These are phyloP conservation scores for Mucuna pruriens DNA, from an alignment of 306 rosid genomes.

Conservation along the genomic window DNA sequence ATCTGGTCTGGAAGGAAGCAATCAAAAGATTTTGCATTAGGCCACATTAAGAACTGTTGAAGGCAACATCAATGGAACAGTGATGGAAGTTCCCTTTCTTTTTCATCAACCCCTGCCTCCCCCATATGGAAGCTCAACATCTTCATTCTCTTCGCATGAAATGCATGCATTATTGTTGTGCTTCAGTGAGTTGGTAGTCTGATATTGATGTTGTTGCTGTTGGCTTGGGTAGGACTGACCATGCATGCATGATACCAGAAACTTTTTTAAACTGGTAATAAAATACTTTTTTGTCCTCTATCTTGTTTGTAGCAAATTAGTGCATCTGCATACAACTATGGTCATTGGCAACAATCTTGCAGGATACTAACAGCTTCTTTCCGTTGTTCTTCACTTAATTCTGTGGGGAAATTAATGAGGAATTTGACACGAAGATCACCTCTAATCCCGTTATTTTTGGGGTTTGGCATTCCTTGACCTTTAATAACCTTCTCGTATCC, in stretches of 20 bases:
- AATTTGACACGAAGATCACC: slow-evolving; percentile 79
- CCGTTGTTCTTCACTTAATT: slow-evolving; percentile 63
- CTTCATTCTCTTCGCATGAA: slow-evolving; percentile 29
- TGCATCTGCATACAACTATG: slow-evolving; percentile 26
- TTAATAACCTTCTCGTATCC: slow-evolving; percentile 68
- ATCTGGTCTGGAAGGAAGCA: slow-evolving; percentile 37
- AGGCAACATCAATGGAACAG: slow-evolving; percentile 51
- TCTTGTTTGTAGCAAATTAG: slow-evolving; percentile 23
- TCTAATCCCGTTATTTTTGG: slow-evolving; percentile 54
- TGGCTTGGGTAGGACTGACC: neutral
- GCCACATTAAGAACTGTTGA: slow-evolving; percentile 61
- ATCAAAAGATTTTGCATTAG: slow-evolving; percentile 53
- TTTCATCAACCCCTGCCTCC: slow-evolving; percentile 47
- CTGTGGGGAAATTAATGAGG: slow-evolving; percentile 63
- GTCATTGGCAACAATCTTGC: slow-evolving; percentile 56
- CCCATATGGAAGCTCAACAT: slow-evolving; percentile 41
- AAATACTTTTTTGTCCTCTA: neutral
- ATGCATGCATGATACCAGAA: slow-evolving; percentile 17
- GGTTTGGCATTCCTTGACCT: slow-evolving; percentile 89
- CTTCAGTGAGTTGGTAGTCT: slow-evolving; percentile 17
- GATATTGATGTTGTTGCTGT: neutral
- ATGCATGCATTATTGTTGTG: slow-evolving; percentile 12
- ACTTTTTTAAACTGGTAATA: neutral
- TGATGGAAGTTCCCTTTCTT: slow-evolving; percentile 63
- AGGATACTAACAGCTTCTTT: slow-evolving; percentile 62